Base-by-base conservation (phyloP, 2,329 filamentous ascomycete genomes). In the Ascochyta viciae-villosae region DNA sequence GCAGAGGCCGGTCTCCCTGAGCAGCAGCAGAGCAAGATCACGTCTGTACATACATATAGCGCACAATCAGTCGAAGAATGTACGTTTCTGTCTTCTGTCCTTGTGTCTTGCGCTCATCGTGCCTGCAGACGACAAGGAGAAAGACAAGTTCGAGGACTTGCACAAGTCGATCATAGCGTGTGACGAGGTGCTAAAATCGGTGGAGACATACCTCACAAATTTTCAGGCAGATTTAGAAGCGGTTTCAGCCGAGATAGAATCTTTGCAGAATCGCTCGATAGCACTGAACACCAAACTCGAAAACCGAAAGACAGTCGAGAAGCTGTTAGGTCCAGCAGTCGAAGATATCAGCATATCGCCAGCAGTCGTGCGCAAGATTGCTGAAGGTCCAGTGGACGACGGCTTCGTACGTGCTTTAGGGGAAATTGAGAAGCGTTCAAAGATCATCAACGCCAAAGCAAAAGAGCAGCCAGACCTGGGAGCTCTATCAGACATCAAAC, bases 201-300 rank as follows among this genome's bases (percentile, higher is more conserved):
- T 99, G 50, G 94, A 99, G 78, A 88, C 86, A 29, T 98, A 97
- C 73, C 82, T 99, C 49, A 90, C 90, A 34, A 94, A 89, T 74
- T 99, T 99, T 72, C 92, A 96, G 72, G 90, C 92, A 57, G 96
- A 99, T 75, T 85, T 99, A 10, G 94, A 92, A 8, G 86, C 87
- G 13, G 95, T 99, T 12, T 97, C 95, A 1, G 89, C 92, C 6
- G 95, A 99, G 73, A 99, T 99, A 47, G 95, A 99, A 77, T 92
- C 88, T 2, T 79, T 99, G 37, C 95, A 99, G 77, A 88, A 89
- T 47, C 87, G 95, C 42, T 99, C 95, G 0, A 85, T 89, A 10
- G 87, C 89, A 7, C 78, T 99, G 56, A 97, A 92, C 66, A 87
- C 90, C 33, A 88, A 92, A 67, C 81, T 99, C 27, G 90, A 96